Evolutionary conservation across 1,139 yeast genomes (phyloP).

Genomic region (Suhomyces coccinellae): DNA sequence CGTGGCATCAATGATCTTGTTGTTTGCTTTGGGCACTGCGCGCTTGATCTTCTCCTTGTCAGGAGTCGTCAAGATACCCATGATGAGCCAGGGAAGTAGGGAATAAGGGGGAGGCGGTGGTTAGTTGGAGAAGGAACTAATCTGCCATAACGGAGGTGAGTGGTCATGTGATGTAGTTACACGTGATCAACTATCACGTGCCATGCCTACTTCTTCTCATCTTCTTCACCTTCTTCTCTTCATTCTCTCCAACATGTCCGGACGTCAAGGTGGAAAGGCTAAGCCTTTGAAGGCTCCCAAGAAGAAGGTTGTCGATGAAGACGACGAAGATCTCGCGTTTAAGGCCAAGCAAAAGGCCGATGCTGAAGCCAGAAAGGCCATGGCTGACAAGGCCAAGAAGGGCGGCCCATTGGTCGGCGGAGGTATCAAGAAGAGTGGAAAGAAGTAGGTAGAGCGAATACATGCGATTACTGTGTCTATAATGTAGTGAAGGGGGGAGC

Average conservation of each 20-base stretch:
- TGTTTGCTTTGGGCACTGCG: constrained; percentile 82
- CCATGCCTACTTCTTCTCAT: not conserved
- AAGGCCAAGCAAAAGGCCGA: constrained; percentile 94
- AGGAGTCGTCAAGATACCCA: constrained; percentile 62
- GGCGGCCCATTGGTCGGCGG: constrained; percentile 94
- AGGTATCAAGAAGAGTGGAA: constrained; percentile 89
- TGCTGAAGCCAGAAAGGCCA: constrained; percentile 86
- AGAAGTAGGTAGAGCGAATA: constrained; percentile 40
- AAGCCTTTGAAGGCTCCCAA: constrained; percentile 70
- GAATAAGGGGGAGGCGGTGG: not conserved
- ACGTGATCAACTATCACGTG: not conserved
- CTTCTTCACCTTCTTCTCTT: not conserved
- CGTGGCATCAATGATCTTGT: constrained; percentile 87
- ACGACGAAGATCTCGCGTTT: constrained; percentile 87
- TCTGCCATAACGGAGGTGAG: too few relatives aligned
- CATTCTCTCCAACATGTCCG: constrained; percentile 47
- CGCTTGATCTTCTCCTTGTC: constrained; percentile 90
- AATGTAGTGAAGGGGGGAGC: too few relatives aligned
- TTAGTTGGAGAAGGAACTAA: too few relatives aligned
- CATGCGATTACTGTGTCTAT: not conserved
- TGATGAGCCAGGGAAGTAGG: constrained; percentile 17
- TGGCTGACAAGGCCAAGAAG: constrained; percentile 82
- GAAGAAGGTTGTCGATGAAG: constrained; percentile 73
- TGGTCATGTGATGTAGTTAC: not conserved
- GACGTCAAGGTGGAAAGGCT: constrained; percentile 76